Base-by-base conservation (phyloP, 805 yeast species). In the Cyberlindnera misumaiensis region DNA sequence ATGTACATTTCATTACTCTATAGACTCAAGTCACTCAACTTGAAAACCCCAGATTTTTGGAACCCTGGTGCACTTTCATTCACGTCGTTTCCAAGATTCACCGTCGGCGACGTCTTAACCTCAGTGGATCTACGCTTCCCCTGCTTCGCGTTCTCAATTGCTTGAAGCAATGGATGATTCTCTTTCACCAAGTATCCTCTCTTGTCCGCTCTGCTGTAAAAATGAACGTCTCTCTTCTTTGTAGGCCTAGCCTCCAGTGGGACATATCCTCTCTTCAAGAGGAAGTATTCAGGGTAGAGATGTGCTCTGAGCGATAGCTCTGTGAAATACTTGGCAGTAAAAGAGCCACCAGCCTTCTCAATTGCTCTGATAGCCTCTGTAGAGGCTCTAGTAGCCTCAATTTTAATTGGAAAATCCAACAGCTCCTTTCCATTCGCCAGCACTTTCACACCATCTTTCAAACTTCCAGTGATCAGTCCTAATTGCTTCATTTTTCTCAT, bases 161-260 rank as follows among this genome's bases (percentile, higher is more conserved):
- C 52, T 9, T 45, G 38, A 4, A 39, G 40, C 15, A 53, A 43
- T n/a, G 47, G 45, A 30, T 50, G 40, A 32, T 53, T 47, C 45
- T 56, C 75, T 51, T 63, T 71, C 36, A 53, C 58, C 54, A 88
- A 63, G 56, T 86, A 90, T 7, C 98, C 98, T 48, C 87, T 73
- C 54, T 77, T 77, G 28, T 68, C 77, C 2, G 73, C 71, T 56
- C 77, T 72, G 35, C 87, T 75, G 64, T 93, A 90, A 61, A 70
- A 86, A 41, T 76, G 77, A 40, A 90, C 79, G 54, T 83, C 87
- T 62, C 85, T 82, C 63, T 84, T 77, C 50, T 75, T 78, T 8
- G 81, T 82, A 11, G 98, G 98, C 60, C 88, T 77, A 2, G 97
- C 88, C 37, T 75, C 79, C 47, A 86, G 59, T 32, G 97, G 97